A percentile compares a stretch with the other conserved stretches of the same genome.
Conservation (phyloP, 169 alveolate genomes). For the Babesia bovis region DNA sequence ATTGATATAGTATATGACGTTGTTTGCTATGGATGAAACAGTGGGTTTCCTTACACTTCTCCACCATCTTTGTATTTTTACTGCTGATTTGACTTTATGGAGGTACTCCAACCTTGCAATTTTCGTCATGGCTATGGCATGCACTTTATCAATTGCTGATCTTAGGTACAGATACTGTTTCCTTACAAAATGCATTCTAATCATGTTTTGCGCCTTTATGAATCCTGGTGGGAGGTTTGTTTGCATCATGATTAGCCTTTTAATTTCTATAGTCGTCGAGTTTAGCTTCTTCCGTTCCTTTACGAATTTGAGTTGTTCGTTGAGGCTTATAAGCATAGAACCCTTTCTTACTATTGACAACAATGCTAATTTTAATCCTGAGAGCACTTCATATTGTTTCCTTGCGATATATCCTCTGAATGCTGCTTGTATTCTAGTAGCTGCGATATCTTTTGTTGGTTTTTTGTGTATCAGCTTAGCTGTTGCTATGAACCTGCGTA, state of each 20-base stretch:
- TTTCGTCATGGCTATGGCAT: constrained; percentile 73
- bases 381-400: constrained; percentile 29
- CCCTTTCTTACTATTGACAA: constrained; percentile 75
- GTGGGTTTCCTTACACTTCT: constrained; percentile 25
- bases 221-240: constrained; percentile 65
- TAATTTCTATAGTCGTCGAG: constrained; percentile 61
- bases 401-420: constrained; percentile 59
- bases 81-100: constrained; percentile 59
- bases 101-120: constrained; percentile 61
- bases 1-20: constrained; percentile 51
- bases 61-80: constrained; percentile 77
- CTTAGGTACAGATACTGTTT: constrained; percentile 66
- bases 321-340: constrained; percentile 67
- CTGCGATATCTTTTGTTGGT: constrained; percentile 32
- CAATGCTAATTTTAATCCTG: constrained; percentile 64
- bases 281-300: constrained; percentile 62
- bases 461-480: constrained; percentile 12
- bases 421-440: constrained; percentile 50
- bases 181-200: constrained; percentile 71
- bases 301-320: constrained; percentile 62
- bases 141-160: constrained; percentile 56
- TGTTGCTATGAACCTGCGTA: constrained; percentile 52
- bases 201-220: constrained; percentile 72
- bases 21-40: constrained; percentile 13
- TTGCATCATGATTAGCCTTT: constrained; percentile 68